Percentiles rank a stretch among this genome's conserved stretches.
Conservation (phyloP, 148 eudicot genomes). For the Diospyros lotus region DNA sequence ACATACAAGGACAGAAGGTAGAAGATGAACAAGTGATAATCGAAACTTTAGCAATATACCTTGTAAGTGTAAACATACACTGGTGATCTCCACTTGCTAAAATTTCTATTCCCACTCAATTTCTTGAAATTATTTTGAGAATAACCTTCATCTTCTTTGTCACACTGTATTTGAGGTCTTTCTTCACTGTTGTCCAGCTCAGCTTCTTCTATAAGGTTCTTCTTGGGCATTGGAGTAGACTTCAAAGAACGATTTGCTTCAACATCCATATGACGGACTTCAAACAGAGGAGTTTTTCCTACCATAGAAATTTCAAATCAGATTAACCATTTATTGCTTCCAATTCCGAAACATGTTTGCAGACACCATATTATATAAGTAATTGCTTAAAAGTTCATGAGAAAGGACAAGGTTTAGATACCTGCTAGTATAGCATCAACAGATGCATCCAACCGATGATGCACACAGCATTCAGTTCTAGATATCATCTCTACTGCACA, state of each 20-base stretch:
- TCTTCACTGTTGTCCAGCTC: slow-evolving; percentile 29
- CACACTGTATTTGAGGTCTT: slow-evolving; percentile 27
- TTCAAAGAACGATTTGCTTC: slow-evolving; percentile 38
- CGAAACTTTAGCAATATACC: slow-evolving; percentile 33
- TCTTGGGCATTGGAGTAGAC: slow-evolving; percentile 24
- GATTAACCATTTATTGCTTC: background rate
- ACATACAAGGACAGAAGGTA: background rate
- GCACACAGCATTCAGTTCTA: slow-evolving; percentile 83
- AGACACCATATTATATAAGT: background rate
- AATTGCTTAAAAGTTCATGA: background rate
- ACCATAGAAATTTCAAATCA: slow-evolving; percentile 8
- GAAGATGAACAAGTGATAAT: slow-evolving; percentile 1
- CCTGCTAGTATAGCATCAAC: slow-evolving; percentile 96
- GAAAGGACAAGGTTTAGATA: slow-evolving; percentile 15
- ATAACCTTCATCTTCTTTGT: slow-evolving; percentile 33
- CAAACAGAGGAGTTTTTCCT: slow-evolving; percentile 76
- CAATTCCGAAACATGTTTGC: background rate
- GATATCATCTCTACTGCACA: slow-evolving; percentile 96
- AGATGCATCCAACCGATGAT: slow-evolving; percentile 84
- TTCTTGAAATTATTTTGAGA: slow-evolving; percentile 23
- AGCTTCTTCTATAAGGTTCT: slow-evolving; percentile 23
- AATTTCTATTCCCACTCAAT: slow-evolving; percentile 20
- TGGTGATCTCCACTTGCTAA: slow-evolving; percentile 38
- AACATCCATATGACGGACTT: slow-evolving; percentile 58
- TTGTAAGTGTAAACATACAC: slow-evolving; percentile 70